Evolutionary conservation across 768 basidiomycete genomes (phyloP), one percentile per base, ranked within the genome.

Genomic region (Boletus rubescentipes): DNA sequence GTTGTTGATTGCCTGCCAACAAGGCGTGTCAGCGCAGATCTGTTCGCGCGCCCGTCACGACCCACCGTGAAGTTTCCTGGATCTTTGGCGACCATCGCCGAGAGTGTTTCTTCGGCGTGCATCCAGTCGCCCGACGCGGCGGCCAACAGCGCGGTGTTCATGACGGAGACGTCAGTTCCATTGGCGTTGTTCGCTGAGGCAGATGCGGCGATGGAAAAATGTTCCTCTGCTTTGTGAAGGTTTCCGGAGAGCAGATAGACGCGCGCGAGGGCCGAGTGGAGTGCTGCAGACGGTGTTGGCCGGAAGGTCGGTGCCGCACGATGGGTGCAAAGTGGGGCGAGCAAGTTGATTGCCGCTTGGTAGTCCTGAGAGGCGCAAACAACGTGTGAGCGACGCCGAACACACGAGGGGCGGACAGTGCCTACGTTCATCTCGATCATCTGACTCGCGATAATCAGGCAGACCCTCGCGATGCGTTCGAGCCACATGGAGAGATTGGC

Each of bases 371-470:
- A 20, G 32, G n/a, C 31, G 53, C 42, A 23, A 21, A 16, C 23
- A 3, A n/a, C 10, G 11, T 18, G 43, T 39, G 45, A 62, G 38
- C 42, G 26, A 26, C 26, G 4, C 26, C 4, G 12, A 16, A 39
- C 6, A 20, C 11, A 6, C 4, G 20, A 39, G 12, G 20, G 38
- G 20, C 38, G 18, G 20, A n/a, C 18, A 35, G 10, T 3, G 52
- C 73, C 20, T 42, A 87, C 90, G 77, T 89, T 90, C 85, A 91
- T 90, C 70, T 93, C 91, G 48, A 90, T 75, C 64, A 93, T 71
- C 70, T 93, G 89, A 34, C 87, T 87, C 2, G 90, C 89, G 43
- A 91, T 79, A 55, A 92, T 91, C 50, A 93, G 67, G 49, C 79
- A 83, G n/a, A 93, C 73, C 45, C 91, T 75, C 15, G 86, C 81